A percentile compares a stretch with the other conserved stretches of the same genome.
These are phyloP conservation scores for Oxyria digyna DNA, from an alignment of 148 eudicot genomes.

Conservation along the genomic window DNA sequence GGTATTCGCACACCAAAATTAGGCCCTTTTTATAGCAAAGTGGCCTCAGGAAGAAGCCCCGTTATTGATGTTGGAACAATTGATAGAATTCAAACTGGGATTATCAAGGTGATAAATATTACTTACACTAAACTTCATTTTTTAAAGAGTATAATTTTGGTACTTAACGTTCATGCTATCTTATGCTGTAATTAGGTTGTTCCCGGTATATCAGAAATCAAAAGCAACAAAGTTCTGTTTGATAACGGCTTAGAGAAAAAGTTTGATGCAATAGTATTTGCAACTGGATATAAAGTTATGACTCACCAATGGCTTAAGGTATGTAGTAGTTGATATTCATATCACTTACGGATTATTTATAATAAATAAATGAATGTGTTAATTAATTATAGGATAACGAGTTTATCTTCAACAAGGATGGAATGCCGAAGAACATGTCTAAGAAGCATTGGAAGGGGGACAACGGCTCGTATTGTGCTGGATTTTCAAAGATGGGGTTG, in stretches of 20 bases:
- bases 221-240: conserved; percentile 11
- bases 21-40: conserved; percentile 25
- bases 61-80: conserved; percentile 29
- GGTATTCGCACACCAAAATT: conserved; percentile 20
- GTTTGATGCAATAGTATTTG: conserved; percentile 27
- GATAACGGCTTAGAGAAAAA: conserved; percentile 12
- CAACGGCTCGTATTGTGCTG: conserved; percentile 20
- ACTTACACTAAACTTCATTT: no score
- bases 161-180: no score
- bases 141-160: no score
- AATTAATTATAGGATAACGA: conserved; percentile 15
- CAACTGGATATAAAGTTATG: conserved; percentile 22
- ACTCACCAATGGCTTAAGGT: conserved; percentile 28
- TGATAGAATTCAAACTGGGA: conserved; percentile 9
- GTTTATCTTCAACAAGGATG: conserved; percentile 14
- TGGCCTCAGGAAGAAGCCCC: conserved; percentile 12
- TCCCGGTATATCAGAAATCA: conserved; percentile 16
- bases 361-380: neutral
- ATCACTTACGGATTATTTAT: neutral
- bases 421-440: conserved; percentile 13
- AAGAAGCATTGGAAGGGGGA: conserved; percentile 27
- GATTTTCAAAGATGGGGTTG: conserved; percentile 25
- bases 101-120: conserved; percentile 30
- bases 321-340: neutral
- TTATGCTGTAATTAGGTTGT: conserved; percentile 26